Percentiles rank a stretch among this genome's conserved stretches.
phyloP scores from a whole-genome alignment of 129 eudicot genomes.

The Scalesia atractyloides region DNA sequence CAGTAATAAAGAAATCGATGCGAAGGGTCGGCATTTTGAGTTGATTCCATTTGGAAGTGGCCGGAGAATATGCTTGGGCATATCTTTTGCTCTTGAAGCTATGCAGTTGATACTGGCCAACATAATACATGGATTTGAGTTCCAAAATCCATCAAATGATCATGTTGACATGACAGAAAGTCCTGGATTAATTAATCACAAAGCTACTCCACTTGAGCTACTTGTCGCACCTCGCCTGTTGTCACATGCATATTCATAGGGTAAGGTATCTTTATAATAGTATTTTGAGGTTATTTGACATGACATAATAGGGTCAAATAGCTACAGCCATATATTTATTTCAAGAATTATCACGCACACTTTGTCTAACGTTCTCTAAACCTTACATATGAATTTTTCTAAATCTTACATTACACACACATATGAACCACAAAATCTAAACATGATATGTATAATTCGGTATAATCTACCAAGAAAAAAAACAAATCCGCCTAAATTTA shows the following conservation, averaged over 20 bases:
- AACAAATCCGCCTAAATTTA: no score
- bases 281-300: no score
- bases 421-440: no score
- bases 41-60: constrained; percentile 41
- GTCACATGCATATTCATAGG: not conserved
- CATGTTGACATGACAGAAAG: constrained; percentile 29
- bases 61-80: constrained; percentile 40
- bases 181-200: constrained; percentile 16
- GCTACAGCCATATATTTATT: no score
- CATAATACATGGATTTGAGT: constrained; percentile 42
- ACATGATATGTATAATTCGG: no score
- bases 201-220: constrained; percentile 26
- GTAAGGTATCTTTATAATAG: no score
- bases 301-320: no score
- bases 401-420: no score
- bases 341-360: no score
- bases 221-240: constrained; percentile 8
- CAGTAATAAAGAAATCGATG: constrained; percentile 15
- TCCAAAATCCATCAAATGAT: constrained; percentile 11
- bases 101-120: constrained; percentile 31
- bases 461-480: no score
- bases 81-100: constrained; percentile 21
- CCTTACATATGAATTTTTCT: no score
- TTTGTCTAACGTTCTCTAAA: no score
- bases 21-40: constrained; percentile 19